A percentile compares a stretch with the other conserved stretches of the same genome.
phyloP scores from a whole-genome alignment of 2,329 filamentous ascomycete species.

The Hypoxylon sp. region DNA sequence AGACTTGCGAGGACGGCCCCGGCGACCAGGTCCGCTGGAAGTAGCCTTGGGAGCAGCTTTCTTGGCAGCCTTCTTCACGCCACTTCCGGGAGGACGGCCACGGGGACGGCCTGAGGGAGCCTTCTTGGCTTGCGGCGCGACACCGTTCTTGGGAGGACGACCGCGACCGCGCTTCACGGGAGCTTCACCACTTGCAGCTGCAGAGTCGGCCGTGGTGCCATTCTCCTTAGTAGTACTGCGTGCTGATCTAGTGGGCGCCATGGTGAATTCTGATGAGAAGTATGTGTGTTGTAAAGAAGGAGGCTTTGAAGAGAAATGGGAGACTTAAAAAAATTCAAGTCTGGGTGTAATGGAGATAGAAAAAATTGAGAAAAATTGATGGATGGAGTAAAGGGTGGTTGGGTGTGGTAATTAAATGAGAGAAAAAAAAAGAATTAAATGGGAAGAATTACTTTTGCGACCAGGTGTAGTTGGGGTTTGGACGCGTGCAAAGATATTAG shows the following conservation, averaged over 20 bases:
- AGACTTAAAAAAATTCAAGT: slow-evolving; percentile 25
- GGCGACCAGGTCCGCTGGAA: slow-evolving; percentile 42
- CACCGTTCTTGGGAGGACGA: slow-evolving; percentile 59
- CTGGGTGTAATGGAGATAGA: slow-evolving; percentile 3
- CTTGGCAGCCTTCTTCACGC: slow-evolving; percentile 50
- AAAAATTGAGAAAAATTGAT: slow-evolving; percentile 20
- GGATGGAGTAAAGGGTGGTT: background rate
- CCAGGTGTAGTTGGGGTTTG: slow-evolving; percentile 12
- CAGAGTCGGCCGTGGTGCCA: slow-evolving; percentile 42
- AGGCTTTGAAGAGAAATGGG: slow-evolving; percentile 12
- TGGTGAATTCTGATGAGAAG: slow-evolving; percentile 28
- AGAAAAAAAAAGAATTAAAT: slow-evolving; percentile 30
- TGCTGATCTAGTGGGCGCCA: slow-evolving; percentile 49
- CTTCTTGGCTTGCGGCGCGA: slow-evolving; percentile 54
- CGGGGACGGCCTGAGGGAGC: slow-evolving; percentile 62
- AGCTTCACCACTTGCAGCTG: slow-evolving; percentile 41
- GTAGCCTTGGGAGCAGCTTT: slow-evolving; percentile 43
- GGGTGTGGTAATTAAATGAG: slow-evolving; percentile 15
- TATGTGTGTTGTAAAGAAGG: slow-evolving; percentile 2
- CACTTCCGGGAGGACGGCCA: slow-evolving; percentile 63
- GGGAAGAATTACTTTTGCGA: slow-evolving; percentile 24
- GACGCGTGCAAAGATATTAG: slow-evolving; percentile 36
- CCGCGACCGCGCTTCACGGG: slow-evolving; percentile 58
- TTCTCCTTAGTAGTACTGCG: slow-evolving; percentile 47
- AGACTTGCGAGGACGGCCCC: slow-evolving; percentile 56